phyloP scores from a whole-genome alignment of 2,329 filamentous ascomycete species.

The Penicillium sp. region DNA sequence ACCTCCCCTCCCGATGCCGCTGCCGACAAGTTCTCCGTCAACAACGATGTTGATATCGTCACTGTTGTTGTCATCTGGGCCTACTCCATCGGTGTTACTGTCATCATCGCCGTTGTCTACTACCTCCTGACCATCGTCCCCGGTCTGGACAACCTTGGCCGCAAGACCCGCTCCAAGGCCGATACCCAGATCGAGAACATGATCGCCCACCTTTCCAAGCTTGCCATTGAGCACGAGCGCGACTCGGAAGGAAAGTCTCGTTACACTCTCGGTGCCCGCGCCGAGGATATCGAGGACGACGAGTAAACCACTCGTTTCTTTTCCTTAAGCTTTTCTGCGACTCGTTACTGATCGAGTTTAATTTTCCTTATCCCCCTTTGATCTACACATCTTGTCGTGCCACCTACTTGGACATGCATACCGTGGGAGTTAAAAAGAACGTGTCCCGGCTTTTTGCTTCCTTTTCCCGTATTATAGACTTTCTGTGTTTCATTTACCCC shows the following conservation, averaged over 20 bases:
- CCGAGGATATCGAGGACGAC: conserved; percentile 45
- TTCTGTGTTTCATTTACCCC: conserved; percentile 32
- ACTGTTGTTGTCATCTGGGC: conserved; percentile 52
- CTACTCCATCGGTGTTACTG: conserved; percentile 52
- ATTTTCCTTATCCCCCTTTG: conserved; percentile 18
- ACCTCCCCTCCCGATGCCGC: conserved; percentile 30
- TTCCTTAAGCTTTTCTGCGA: conserved; percentile 22
- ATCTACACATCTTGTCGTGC: conserved; percentile 28
- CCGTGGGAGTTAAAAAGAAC: conserved; percentile 20
- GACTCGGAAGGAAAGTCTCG: conserved; percentile 46
- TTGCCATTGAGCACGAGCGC: conserved; percentile 50
- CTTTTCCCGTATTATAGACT: conserved; percentile 40
- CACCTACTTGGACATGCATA: conserved; percentile 28
- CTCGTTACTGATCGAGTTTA: conserved; percentile 36
- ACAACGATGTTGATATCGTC: conserved; percentile 57
- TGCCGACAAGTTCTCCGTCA: conserved; percentile 35
- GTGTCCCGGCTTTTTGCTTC: conserved; percentile 13
- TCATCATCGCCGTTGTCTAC: conserved; percentile 53
- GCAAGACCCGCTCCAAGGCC: conserved; percentile 49
- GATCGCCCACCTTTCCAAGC: conserved; percentile 50
- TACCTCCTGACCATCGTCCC: conserved; percentile 47
- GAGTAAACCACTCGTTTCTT: conserved; percentile 36
- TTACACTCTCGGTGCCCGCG: conserved; percentile 43
- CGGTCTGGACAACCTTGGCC: conserved; percentile 50
- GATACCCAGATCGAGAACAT: conserved; percentile 55